phyloP scores from a whole-genome alignment of 108 stramenopile species.

The Chaetoceros tenuissimus region DNA sequence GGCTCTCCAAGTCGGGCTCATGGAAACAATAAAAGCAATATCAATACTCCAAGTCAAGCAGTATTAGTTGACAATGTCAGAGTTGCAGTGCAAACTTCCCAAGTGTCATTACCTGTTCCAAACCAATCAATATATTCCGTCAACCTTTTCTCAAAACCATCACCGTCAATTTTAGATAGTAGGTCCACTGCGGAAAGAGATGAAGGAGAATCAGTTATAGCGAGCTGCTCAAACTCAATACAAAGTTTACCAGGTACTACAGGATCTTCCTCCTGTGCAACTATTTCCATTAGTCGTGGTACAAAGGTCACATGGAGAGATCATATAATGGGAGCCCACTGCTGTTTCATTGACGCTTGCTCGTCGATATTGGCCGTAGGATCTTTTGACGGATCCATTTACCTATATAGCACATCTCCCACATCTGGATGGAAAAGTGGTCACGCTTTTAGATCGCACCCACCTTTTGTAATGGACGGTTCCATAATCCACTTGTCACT shows the following conservation, averaged over 20 bases:
- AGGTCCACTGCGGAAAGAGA: slow-evolving; percentile 4
- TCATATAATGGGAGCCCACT: slow-evolving; percentile 48
- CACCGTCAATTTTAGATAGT: not conserved
- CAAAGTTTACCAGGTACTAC: slow-evolving; percentile 26
- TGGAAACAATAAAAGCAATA: not conserved
- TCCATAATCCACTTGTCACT: slow-evolving; percentile 43
- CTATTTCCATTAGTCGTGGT: slow-evolving; percentile 46
- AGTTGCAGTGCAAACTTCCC: not conserved
- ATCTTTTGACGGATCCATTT: slow-evolving; percentile 61
- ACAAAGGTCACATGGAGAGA: slow-evolving; percentile 58
- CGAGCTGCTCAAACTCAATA: slow-evolving; percentile 59
- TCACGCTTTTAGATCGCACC: slow-evolving; percentile 59
- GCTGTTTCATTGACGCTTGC: slow-evolving; percentile 51
- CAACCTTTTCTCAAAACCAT: not conserved
- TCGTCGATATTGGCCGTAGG: slow-evolving; percentile 51
- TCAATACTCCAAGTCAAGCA: not conserved
- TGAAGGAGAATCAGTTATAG: slow-evolving; percentile 22
- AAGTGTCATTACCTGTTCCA: not conserved
- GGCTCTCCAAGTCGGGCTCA: not conserved
- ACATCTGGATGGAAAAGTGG: slow-evolving; percentile 60
- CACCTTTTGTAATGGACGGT: slow-evolving; percentile 60
- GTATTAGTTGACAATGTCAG: not conserved
- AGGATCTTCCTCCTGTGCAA: slow-evolving; percentile 40
- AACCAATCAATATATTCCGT: not conserved
- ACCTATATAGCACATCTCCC: slow-evolving; percentile 72